Base-by-base conservation (phyloP, 495 filamentous ascomycete genomes). In the Penicillium soppii region DNA sequence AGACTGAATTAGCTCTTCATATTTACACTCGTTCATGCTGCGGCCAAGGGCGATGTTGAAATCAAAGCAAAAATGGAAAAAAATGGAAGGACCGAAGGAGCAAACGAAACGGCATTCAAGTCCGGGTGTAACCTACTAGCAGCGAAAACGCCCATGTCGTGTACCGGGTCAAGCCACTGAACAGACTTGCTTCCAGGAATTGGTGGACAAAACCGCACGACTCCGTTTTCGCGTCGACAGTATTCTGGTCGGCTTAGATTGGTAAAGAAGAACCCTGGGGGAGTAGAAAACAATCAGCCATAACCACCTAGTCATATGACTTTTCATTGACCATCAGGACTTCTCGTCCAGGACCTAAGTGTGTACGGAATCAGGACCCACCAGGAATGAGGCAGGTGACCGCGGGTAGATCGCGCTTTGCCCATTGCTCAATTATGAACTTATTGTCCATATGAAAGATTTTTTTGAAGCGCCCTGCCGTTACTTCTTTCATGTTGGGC, bases 361-460 rank as follows among this genome's bases (percentile, higher is more conserved):
- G n/a, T n/a, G n/a, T n/a, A n/a, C n/a, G n/a, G n/a, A n/a, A n/a
- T n/a, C n/a, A n/a, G n/a, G 4, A 58, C 59, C 27, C 25, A 58
- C 59, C 59, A 33, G 59, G 56, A 53, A 47, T 23, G 15, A 63
- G 40, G 21, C 33, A 39, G 13, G 56, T 63, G 17, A 59, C 43
- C 7, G 35, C 54, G 25, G 25, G 5, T 3, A 63, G 23, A 37
- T 50, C 33, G 15, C 50, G 19, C 29, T 37, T 56, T n/a, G 52
- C 52, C 26, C 23, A 52, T 16, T 52, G 13, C 45, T 56, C 59
- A 42, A 62, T 46, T 7, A 30, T 30, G 43, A 33, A 20, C 47
- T 62, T 62, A 30, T 62, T 25, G 36, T 62, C 42, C 35, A 63
- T 43, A 29, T 63, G 60, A 41, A 43, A 46, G 3, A 63, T 36